A percentile compares a stretch with the other conserved stretches of the same genome.
Evolutionary conservation across 2,329 filamentous ascomycete genomes (phyloP).

Genomic region (Xylariales sp.): DNA sequence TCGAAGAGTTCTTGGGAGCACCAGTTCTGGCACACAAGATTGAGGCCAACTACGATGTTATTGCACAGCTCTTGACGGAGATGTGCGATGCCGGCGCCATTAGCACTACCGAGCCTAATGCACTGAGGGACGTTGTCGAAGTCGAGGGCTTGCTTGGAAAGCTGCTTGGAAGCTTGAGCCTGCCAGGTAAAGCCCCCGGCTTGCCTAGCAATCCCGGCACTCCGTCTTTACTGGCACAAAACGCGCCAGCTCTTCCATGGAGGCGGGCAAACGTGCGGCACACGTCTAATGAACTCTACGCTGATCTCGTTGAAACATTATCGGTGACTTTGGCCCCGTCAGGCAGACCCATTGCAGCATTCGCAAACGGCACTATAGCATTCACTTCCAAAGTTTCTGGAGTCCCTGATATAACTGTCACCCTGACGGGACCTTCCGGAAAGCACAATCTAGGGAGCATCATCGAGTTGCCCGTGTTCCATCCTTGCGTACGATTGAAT

Average conservation of each 20-base stretch:
- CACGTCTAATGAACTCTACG: constrained; percentile 95
- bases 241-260: constrained; percentile 70
- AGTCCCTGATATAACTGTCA: constrained; percentile 82
- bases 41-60: constrained; percentile 86
- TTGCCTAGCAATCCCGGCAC: constrained; percentile 31
- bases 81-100: constrained; percentile 95
- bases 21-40: constrained; percentile 84
- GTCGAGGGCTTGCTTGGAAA: constrained; percentile 88
- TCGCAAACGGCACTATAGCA: constrained; percentile 87
- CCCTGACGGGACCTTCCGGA: constrained; percentile 75
- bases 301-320: constrained; percentile 89
- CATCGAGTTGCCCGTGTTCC: constrained; percentile 88
- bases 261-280: constrained; percentile 87
- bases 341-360: constrained; percentile 78
- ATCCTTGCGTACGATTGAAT: constrained; percentile 89
- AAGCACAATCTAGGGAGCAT: constrained; percentile 69
- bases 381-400: constrained; percentile 96
- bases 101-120: constrained; percentile 88
- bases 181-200: constrained; percentile 56
- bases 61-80: constrained; percentile 86
- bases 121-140: constrained; percentile 84
- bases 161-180: constrained; percentile 77
- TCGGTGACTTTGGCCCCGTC: constrained; percentile 87
- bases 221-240: constrained; percentile 37
- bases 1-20: constrained; percentile 91